phyloP scores from a whole-genome alignment of 805 yeast genomes.

The Candida adriatica region DNA sequence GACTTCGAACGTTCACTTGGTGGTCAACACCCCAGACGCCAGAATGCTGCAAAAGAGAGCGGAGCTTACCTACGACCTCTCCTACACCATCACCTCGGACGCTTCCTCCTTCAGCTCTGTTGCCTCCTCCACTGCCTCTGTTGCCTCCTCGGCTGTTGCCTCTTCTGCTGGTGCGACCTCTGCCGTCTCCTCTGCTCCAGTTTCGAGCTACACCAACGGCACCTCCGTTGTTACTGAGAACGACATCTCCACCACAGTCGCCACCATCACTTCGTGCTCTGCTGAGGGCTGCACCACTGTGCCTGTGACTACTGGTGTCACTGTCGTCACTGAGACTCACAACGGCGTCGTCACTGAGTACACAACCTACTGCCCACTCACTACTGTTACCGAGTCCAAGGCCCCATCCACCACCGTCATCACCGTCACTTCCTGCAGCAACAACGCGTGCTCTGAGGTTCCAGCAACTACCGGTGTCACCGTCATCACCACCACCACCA shows the following conservation, averaged over 20 bases:
- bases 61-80: not conserved
- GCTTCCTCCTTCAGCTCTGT: not conserved
- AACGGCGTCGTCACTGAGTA: constrained; percentile 1
- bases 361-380: constrained; percentile 3
- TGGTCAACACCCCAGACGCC: not conserved
- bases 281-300: not conserved
- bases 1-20: not conserved
- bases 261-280: not conserved
- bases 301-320: constrained; percentile 1
- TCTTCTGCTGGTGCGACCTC: not conserved
- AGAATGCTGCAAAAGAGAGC: not conserved
- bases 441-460: not conserved
- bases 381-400: not conserved
- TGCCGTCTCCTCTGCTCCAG: not conserved
- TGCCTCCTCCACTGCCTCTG: not conserved
- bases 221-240: not conserved
- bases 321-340: constrained; percentile 1
- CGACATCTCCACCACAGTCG: not conserved
- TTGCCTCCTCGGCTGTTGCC: not conserved
- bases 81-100: not conserved
- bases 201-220: too few species aligned
- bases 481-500: not conserved
- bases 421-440: constrained; percentile 1
- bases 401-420: constrained; percentile 1
- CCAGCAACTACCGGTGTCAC: constrained; percentile 1